A percentile compares a stretch with the other conserved stretches of the same genome.
phyloP scores from a whole-genome alignment of 495 filamentous ascomycete genomes.

The Penicillium lagena region DNA sequence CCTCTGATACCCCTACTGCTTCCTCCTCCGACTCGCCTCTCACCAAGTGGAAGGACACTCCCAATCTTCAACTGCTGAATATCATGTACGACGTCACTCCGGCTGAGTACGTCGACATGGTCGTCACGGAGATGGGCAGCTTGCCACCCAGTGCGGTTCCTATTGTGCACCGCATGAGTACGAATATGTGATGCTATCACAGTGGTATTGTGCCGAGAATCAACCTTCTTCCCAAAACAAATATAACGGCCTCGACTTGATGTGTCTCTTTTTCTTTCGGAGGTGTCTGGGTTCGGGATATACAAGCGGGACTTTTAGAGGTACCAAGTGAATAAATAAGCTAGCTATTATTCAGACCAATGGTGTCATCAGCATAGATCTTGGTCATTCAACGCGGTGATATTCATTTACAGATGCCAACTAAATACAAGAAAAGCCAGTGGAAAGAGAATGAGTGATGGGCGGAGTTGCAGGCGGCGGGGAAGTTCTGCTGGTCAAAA shows the following conservation, averaged over 20 bases:
- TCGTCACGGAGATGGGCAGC: slow-evolving; percentile 86
- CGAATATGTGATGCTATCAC: slow-evolving; percentile 25
- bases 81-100: slow-evolving; percentile 92
- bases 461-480: no score
- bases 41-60: slow-evolving; percentile 52
- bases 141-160: slow-evolving; percentile 78
- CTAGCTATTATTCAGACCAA: no score
- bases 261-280: background rate
- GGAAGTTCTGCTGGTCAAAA: no score
- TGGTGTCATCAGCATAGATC: no score
- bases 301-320: no score
- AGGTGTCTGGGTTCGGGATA: no score
- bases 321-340: no score
- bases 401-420: no score
- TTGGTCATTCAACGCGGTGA: no score
- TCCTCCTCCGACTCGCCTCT: slow-evolving; percentile 30
- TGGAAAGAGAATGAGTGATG: no score
- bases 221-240: background rate
- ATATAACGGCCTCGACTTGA: background rate
- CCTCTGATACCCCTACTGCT: slow-evolving; percentile 16
- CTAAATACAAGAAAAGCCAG: no score
- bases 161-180: slow-evolving; percentile 45
- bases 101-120: slow-evolving; percentile 79
- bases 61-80: slow-evolving; percentile 67
- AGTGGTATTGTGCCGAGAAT: no score